Evolutionary conservation across 768 basidiomycete species (phyloP).

Genomic region (Agrocybe chaxingu): DNA sequence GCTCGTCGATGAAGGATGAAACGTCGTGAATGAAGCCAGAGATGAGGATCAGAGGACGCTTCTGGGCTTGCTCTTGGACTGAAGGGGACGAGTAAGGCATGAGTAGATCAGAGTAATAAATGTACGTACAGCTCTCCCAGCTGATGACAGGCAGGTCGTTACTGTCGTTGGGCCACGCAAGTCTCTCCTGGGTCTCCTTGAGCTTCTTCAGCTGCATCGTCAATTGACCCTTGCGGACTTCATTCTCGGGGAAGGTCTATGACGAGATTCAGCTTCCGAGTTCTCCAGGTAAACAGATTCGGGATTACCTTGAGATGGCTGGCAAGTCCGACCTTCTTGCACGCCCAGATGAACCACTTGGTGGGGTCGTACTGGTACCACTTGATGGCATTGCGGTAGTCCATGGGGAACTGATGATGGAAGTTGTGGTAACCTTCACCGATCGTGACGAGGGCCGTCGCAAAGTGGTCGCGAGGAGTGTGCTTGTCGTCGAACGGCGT

Average conservation of each 20-base stretch:
- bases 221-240: constrained; percentile 82
- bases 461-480: constrained; percentile 83
- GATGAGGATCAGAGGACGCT: constrained; percentile 79
- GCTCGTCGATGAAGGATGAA: constrained; percentile 79
- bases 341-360: constrained; percentile 83
- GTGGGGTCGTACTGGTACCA: constrained; percentile 94
- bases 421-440: constrained; percentile 99
- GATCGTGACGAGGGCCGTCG: constrained; percentile 88
- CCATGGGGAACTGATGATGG: constrained; percentile 96
- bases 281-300: neutral
- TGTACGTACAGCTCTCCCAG: constrained; percentile 78
- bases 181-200: constrained; percentile 68
- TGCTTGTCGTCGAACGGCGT: constrained; percentile 94
- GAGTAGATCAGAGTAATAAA: neutral
- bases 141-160: constrained; percentile 76
- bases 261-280: neutral
- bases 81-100: constrained; percentile 6
- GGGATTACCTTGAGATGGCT: constrained; percentile 58
- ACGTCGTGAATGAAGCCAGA: constrained; percentile 95
- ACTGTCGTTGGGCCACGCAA: constrained; percentile 77
- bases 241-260: constrained; percentile 51
- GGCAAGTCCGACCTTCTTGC: constrained; percentile 60
- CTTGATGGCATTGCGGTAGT: constrained; percentile 93
- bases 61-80: constrained; percentile 79
- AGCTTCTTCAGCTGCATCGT: constrained; percentile 94